Percentiles rank a stretch among this genome's conserved stretches.
These are phyloP conservation scores for Scheffersomyces lignicola DNA, from an alignment of 1,139 yeast species.

Conservation along the genomic window DNA sequence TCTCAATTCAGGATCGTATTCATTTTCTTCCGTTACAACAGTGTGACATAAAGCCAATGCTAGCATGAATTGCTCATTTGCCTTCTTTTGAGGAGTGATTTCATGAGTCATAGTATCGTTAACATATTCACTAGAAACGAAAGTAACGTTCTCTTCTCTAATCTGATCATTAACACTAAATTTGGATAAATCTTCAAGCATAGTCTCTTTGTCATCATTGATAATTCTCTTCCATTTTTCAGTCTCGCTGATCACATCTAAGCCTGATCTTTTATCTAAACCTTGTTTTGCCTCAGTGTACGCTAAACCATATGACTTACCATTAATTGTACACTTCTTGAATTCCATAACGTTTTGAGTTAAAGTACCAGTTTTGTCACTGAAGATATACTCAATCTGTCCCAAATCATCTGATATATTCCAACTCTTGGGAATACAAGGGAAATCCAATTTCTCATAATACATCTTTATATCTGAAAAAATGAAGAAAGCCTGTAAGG, in stretches of 20 bases:
- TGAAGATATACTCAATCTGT: constrained; percentile 91
- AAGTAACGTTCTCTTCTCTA: constrained; percentile 68
- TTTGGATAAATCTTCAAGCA: constrained; percentile 57
- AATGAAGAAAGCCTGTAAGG: constrained; percentile 91
- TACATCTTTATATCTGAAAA: constrained; percentile 87
- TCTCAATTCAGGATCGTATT: constrained; percentile 53
- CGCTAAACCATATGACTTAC: constrained; percentile 87
- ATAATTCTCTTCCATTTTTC: constrained; percentile 64
- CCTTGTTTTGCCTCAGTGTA: constrained; percentile 97
- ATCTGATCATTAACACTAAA: constrained; percentile 58
- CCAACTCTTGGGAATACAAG: constrained; percentile 97
- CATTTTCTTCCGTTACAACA: constrained; percentile 72
- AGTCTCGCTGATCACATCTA: constrained; percentile 71
- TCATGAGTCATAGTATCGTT: constrained; percentile 41
- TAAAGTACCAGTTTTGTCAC: constrained; percentile 95
- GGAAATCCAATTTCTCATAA: constrained; percentile 81
- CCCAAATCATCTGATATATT: constrained; percentile 96
- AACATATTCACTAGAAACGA: constrained; percentile 66
- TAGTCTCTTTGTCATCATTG: constrained; percentile 57
- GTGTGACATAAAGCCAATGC: constrained; percentile 91
- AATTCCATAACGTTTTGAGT: constrained; percentile 98
- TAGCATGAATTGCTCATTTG: constrained; percentile 78
- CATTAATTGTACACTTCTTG: constrained; percentile 87
- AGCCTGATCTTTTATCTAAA: constrained; percentile 81
- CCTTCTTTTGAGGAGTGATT: constrained; percentile 59